Percentiles rank a stretch among this genome's conserved stretches.
These are phyloP conservation scores for Pterocarpus macrocarpus DNA, from an alignment of 306 rosid species.

Conservation along the genomic window DNA sequence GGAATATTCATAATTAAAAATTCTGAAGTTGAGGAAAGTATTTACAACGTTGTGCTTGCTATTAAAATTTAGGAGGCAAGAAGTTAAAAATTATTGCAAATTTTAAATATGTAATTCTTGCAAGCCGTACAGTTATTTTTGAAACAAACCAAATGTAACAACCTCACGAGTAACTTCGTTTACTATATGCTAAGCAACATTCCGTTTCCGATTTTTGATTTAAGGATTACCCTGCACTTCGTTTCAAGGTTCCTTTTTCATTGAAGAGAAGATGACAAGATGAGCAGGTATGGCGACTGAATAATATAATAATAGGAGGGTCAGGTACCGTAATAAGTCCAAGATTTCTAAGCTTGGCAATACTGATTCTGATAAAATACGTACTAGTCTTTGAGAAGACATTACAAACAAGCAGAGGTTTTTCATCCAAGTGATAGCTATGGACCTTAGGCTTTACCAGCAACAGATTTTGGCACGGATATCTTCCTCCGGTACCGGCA, in stretches of 20 bases:
- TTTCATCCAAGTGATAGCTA: slow-evolving; percentile 31
- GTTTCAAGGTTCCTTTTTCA: not conserved
- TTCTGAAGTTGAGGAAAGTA: not conserved
- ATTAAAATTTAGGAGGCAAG: not conserved
- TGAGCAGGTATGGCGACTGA: not conserved
- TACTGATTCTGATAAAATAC: slow-evolving; percentile 14
- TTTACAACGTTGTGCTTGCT: slow-evolving; percentile 9
- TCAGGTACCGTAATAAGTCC: not conserved
- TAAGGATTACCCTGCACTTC: not conserved
- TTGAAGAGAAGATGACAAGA: not conserved
- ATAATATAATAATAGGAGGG: not conserved
- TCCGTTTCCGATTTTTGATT: too few species aligned
- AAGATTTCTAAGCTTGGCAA: slow-evolving; percentile 7
- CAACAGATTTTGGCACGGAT: slow-evolving; percentile 19
- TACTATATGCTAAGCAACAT: too few species aligned
- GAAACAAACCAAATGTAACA: too few species aligned
- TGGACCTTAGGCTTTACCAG: slow-evolving; percentile 12
- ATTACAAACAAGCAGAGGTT: not conserved
- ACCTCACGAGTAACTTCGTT: too few species aligned
- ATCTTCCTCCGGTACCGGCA: slow-evolving; percentile 6
- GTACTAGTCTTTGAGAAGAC: not conserved
- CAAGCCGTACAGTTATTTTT: not conserved
- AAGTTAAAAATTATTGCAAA: not conserved
- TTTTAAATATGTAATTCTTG: not conserved
- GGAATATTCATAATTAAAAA: not conserved